Evolutionary conservation across 345 rosid species (phyloP), one percentile per base, ranked within the genome.

Genomic region (Camelina sativa): DNA sequence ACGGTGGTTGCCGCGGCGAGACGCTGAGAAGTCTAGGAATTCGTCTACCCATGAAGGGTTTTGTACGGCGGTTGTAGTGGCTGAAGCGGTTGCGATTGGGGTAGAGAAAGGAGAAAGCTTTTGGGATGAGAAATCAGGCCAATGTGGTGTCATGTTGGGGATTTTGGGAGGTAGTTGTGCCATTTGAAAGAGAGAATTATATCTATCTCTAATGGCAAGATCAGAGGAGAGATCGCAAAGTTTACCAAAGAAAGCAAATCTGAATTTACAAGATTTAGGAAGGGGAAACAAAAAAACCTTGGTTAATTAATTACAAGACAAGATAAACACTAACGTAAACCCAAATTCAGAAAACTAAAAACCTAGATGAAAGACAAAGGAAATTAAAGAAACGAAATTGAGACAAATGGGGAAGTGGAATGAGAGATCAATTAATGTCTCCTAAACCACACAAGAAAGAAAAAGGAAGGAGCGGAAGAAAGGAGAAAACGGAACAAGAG

Each of bases 141-240:
- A 93, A 78, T 79, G 81, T 73, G 75, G 78, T 5, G 91, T 43
- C 86, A 86, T 79, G 82, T 78, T 89, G 3, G 96, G 98, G 84
- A 91, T 86, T 80, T 93, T 93, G 3, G 98, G 98, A 56, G 98
- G 98, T 74, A 93, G 80, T 71, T 93, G 97, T 65, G 97, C 96
- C 98, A 91, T 89, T 89, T 57, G 62, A 19, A 8, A 34, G 37
- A 41, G 38, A 16, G 4, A 38, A 35, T 8, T 20, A 11, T 43
- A 22, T 60, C 0, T 56, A 19, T 43, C 28, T 38, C 28, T 28
- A 23, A 57, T 2, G 62, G 44, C 41, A 58, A 67, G 0, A 7
- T 11, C 12, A 16, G 30, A 53, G 11, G 11, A 8, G 11, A 4
- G 37, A 59, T 30, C 2, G 16, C 28, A 59, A 59, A 35, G 10